A percentile compares a stretch with the other conserved stretches of the same genome.
These are phyloP conservation scores for Ploettnerulaceae sp. DNA, from an alignment of 2,329 filamentous ascomycete genomes.

Conservation along the genomic window DNA sequence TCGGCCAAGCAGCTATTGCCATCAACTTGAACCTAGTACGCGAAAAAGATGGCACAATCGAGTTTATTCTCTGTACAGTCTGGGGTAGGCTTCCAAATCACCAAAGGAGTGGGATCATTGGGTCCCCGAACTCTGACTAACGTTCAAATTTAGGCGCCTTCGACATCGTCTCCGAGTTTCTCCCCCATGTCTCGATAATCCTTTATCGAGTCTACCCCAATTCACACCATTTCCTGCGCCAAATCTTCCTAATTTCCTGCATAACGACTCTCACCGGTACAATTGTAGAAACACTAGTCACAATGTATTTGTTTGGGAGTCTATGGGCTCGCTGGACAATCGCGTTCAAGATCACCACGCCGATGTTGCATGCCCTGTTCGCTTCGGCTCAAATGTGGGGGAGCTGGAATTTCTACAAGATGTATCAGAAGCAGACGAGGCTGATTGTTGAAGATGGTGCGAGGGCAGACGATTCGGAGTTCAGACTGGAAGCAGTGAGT, in stretches of 20 bases:
- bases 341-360: slow-evolving; percentile 41
- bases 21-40: slow-evolving; percentile 31
- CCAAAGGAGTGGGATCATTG: no score
- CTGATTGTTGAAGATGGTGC: slow-evolving; percentile 12
- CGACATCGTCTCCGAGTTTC: slow-evolving; percentile 43
- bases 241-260: slow-evolving; percentile 36
- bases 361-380: slow-evolving; percentile 40
- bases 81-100: slow-evolving; percentile 29
- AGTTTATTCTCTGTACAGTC: slow-evolving; percentile 30
- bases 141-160: slow-evolving; percentile 38
- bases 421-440: slow-evolving; percentile 34
- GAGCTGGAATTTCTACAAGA: slow-evolving; percentile 38
- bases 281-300: slow-evolving; percentile 38
- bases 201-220: slow-evolving; percentile 40
- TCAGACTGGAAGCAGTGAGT: not conserved
- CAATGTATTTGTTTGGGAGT: slow-evolving; percentile 41
- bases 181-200: slow-evolving; percentile 43
- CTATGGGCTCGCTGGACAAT: slow-evolving; percentile 40
- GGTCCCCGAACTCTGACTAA: not conserved
- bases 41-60: slow-evolving; percentile 30
- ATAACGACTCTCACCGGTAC: slow-evolving; percentile 39
- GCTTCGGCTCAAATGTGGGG: slow-evolving; percentile 41
- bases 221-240: slow-evolving; percentile 37
- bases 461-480: slow-evolving; percentile 6
- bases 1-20: slow-evolving; percentile 40